Evolutionary conservation across 2,329 filamentous ascomycete genomes (phyloP).

Genomic region (Penicillium sp.): DNA sequence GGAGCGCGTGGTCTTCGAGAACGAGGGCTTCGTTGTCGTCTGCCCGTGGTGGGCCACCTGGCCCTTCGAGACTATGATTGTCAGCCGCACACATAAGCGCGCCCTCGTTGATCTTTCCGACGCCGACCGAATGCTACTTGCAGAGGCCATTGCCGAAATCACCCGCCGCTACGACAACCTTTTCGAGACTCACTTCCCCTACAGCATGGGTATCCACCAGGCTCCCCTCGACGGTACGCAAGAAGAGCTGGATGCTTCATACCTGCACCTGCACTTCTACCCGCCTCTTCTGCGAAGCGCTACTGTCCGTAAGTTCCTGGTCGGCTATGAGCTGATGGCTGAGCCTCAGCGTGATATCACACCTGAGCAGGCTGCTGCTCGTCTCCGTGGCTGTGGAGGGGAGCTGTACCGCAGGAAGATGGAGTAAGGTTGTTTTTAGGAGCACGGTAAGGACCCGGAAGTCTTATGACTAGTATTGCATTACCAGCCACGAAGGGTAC

Average conservation of each 20-base stretch:
- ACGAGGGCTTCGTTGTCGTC: conserved; percentile 75
- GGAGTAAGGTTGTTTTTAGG: conserved; percentile 11
- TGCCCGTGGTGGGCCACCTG: conserved; percentile 98
- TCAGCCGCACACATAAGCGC: conserved; percentile 77
- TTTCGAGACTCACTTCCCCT: conserved; percentile 94
- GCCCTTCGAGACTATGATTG: conserved; percentile 92
- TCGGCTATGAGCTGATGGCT: conserved; percentile 89
- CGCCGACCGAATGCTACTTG: conserved; percentile 67
- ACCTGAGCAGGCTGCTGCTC: conserved; percentile 84
- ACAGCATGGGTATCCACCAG: conserved; percentile 95
- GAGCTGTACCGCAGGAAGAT: conserved; percentile 74
- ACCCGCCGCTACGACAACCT: conserved; percentile 92
- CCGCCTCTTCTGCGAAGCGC: conserved; percentile 87
- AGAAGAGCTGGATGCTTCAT: conserved; percentile 80
- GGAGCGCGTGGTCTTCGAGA: conserved; percentile 85
- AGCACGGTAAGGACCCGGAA: neutral
- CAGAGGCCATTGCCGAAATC: conserved; percentile 80
- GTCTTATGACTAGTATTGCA: neutral
- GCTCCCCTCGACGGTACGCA: conserved; percentile 76
- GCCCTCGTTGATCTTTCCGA: conserved; percentile 75
- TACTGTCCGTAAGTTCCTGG: conserved; percentile 91
- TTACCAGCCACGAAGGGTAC: neutral
- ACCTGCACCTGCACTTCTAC: conserved; percentile 97
- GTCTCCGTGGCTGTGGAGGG: conserved; percentile 70
- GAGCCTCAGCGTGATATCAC: conserved; percentile 99